Percentiles rank a stretch among this genome's conserved stretches.
Evolutionary conservation across 345 rosid species (phyloP).

Genomic region (Gossypium australe): DNA sequence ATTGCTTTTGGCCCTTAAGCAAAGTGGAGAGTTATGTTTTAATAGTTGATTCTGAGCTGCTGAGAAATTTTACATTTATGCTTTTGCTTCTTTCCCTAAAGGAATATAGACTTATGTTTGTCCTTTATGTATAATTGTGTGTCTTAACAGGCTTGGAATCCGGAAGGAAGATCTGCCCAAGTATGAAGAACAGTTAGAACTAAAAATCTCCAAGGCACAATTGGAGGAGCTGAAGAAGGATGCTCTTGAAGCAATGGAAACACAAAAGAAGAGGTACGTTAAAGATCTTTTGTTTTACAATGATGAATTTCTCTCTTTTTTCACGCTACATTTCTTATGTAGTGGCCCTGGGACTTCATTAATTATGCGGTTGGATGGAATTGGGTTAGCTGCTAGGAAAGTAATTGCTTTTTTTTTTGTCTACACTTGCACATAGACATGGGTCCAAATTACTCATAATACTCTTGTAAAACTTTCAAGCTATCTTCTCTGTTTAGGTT

Average conservation of each 20-base stretch:
- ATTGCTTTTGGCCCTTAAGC: neutral
- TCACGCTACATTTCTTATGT: neutral
- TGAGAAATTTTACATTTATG: neutral
- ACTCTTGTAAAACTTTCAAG: neutral
- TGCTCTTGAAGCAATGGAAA: constrained; percentile 83
- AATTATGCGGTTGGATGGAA: neutral
- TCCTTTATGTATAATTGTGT: neutral
- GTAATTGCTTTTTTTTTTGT: neutral
- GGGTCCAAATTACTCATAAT: neutral
- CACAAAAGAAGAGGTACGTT: constrained; percentile 77
- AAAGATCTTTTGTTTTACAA: neutral
- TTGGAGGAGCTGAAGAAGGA: constrained; percentile 86
- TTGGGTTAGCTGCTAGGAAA: neutral
- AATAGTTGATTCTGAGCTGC: neutral
- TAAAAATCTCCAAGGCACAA: constrained; percentile 67
- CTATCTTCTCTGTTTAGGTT: neutral
- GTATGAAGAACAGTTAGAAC: constrained; percentile 77
- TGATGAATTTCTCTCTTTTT: neutral
- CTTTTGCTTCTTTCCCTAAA: neutral
- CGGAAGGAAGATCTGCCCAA: constrained; percentile 83
- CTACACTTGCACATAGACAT: neutral
- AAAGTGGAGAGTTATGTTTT: neutral
- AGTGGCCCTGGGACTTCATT: neutral
- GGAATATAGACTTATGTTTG: neutral
- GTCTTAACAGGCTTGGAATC: constrained; percentile 66